Percentiles rank a stretch among this genome's conserved stretches.
These are phyloP conservation scores for Ehretia macrophylla DNA, from an alignment of 257 asterid species.

Conservation along the genomic window DNA sequence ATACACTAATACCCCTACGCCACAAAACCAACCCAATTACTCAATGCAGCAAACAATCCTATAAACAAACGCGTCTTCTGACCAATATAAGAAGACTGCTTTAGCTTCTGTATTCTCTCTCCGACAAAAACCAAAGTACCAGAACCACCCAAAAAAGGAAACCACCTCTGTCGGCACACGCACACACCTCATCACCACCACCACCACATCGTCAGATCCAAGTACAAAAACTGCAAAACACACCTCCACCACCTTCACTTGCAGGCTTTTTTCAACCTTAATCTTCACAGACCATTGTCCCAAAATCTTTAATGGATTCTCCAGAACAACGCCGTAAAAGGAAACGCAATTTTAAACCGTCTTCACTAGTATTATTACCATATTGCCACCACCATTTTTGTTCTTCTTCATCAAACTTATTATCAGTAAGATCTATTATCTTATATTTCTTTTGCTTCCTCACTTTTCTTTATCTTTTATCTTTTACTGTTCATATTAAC, in stretches of 20 bases:
- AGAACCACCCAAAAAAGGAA: neutral
- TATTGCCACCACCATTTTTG: neutral
- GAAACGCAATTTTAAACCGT: neutral
- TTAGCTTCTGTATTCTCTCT: neutral
- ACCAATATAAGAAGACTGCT: neutral
- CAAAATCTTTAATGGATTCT: neutral
- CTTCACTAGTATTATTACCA: neutral
- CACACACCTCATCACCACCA: too few relatives aligned
- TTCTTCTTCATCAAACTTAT: conserved; percentile 19
- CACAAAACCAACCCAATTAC: too few relatives aligned
- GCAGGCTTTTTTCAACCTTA: neutral
- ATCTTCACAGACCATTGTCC: too few relatives aligned
- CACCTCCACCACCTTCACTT: neutral
- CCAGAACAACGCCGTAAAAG: neutral
- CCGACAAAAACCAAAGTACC: neutral
- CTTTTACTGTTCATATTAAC: conserved; percentile 35
- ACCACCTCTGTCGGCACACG: neutral
- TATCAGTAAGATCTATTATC: conserved; percentile 62
- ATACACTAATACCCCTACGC: too few relatives aligned
- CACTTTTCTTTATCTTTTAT: conserved; percentile 39
- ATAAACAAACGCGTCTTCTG: neutral
- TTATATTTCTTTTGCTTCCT: conserved; percentile 46
- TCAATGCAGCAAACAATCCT: too few relatives aligned
- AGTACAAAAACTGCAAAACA: neutral
- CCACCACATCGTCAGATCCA: neutral